Evolutionary conservation across 139 green algal genomes (phyloP).

Genomic region (Zygnema cylindricum): DNA sequence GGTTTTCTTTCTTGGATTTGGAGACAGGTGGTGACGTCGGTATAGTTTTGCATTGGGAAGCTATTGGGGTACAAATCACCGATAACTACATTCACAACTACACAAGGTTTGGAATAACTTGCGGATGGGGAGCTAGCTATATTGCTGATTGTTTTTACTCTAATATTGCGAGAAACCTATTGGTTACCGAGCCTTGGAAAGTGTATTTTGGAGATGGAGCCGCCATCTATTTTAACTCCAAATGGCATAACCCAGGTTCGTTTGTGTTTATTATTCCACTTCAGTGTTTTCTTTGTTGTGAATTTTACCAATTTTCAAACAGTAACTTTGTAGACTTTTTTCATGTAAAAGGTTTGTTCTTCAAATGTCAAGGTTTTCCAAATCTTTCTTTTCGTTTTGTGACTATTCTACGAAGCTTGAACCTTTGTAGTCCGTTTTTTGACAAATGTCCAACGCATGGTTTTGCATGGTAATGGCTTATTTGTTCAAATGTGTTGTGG

Average conservation of each 20-base stretch:
- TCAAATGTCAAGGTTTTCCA: background rate
- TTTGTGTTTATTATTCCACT: no score
- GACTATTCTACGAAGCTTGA: background rate
- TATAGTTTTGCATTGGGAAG: background rate
- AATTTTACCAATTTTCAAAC: no score
- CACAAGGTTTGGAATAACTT: background rate
- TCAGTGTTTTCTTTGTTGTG: no score
- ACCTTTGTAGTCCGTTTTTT: background rate
- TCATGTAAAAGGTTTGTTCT: no score
- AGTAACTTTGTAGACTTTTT: no score
- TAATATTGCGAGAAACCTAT: slow-evolving; percentile 4
- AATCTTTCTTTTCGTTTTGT: background rate
- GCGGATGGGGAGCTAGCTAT: slow-evolving; percentile 22
- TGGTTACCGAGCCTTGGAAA: background rate
- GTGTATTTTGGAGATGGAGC: background rate
- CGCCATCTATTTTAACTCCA: slow-evolving; percentile 33
- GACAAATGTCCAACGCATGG: background rate
- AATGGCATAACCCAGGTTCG: slow-evolving; percentile 42
- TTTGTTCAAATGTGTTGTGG: no score
- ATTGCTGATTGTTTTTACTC: slow-evolving; percentile 15
- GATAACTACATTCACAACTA: slow-evolving; percentile 42
- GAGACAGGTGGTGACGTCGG: background rate
- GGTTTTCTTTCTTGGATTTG: no score
- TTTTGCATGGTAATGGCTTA: no score
- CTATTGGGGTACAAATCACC: slow-evolving; percentile 19